These are phyloP conservation scores for Coelastrella sp. DNA, from an alignment of 139 green algal species.

Conservation along the genomic window DNA sequence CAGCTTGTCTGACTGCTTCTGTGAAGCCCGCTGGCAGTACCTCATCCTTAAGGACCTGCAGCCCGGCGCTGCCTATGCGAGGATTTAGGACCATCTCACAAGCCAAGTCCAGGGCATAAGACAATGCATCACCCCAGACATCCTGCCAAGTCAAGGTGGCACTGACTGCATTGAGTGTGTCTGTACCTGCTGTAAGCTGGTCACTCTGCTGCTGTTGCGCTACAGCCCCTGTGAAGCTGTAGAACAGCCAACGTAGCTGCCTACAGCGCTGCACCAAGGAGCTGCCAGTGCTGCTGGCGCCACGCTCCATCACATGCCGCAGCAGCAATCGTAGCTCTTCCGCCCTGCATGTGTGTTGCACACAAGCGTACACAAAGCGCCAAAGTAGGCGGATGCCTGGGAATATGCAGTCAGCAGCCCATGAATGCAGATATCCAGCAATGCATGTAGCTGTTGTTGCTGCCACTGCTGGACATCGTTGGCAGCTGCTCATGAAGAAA, in stretches of 20 bases:
- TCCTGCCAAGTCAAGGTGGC: slow-evolving; percentile 7
- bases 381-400: no score
- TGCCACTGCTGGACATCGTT: no score
- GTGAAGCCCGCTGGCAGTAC: slow-evolving; percentile 20
- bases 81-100: slow-evolving; percentile 37
- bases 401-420: neutral
- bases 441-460: no score
- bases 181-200: neutral
- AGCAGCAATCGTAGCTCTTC: slow-evolving; percentile 36
- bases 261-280: slow-evolving; percentile 14
- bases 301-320: neutral
- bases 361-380: no score
- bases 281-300: neutral
- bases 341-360: neutral
- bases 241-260: slow-evolving; percentile 47
- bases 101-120: neutral
- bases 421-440: no score
- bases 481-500: no score
- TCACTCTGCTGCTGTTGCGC: slow-evolving; percentile 17
- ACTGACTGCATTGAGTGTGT: neutral
- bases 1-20: neutral
- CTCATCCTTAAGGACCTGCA: slow-evolving; percentile 4
- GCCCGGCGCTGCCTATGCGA: neutral
- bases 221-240: slow-evolving; percentile 18
- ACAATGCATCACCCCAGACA: slow-evolving; percentile 35